Base-by-base conservation (phyloP, 2,329 filamentous ascomycete species). In the Scedosporium boydii region DNA sequence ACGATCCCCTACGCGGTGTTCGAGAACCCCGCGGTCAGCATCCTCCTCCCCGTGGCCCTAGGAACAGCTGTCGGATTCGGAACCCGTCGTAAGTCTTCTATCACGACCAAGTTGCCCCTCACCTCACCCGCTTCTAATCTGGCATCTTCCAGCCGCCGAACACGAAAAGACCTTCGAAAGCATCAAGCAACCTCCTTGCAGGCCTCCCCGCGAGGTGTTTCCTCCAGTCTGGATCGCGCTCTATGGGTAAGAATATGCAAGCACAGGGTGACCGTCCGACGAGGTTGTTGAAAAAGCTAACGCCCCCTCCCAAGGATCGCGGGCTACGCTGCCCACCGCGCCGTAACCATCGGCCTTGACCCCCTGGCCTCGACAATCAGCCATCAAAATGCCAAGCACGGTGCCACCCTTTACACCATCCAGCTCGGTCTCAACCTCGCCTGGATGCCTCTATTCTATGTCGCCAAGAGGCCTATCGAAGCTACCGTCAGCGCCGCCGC, bases 381-480 rank as follows among this genome's bases (percentile, higher is more conserved):
- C n/a, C 80, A 84, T 58, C 74, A 78, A 42, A 76, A 84, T 61
- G 85, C 88, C 60, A 83, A 84, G 71, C 81, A 86, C 67, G 88
- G 87, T 67, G 87, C 90, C 63, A 90, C 88, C 0, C 81, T 97
- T 34, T 97, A 96, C 78, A 90, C 89, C 2, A 80, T 92, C 64
- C 93, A 97, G 76, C 86, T 97, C 6, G 89, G 82, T 10, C 80
- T 97, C 60, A 97, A 97, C 73, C 79, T 96, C 34, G 74, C 88
- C 61, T 98, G 91, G 91, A 97, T 92, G 84, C 93, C 93, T 12
- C 82, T 97, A 10, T 97, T 97, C 82, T 97, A 96, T 72, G 82
- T 84, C n/a, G 71, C 88, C 59, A 87, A 87, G 66, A 84, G 85
- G 16, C 91, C 92, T 1, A 80, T 88, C 60, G 84, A 86, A 70